Evolutionary conservation across 2,329 filamentous ascomycete genomes (phyloP).

Genomic region (Aspergillus sp.): DNA sequence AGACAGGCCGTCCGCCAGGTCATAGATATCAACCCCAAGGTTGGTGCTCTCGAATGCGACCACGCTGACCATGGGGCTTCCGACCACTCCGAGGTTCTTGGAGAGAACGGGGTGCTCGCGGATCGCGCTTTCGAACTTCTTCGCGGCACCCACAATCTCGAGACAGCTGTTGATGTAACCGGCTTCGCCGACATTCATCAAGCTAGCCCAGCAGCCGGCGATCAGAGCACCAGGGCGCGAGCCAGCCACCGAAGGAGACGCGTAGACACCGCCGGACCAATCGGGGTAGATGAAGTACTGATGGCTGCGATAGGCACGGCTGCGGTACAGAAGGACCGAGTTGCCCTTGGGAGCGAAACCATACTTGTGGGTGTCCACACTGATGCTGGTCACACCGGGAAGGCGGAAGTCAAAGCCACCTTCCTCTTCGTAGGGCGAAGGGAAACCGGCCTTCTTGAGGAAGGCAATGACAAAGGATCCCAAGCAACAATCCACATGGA

Average conservation of each 20-base stretch:
- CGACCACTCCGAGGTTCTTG: conserved; percentile 74
- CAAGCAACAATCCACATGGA: conserved; percentile 97
- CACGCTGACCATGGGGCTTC: conserved; percentile 83
- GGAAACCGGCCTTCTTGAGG: conserved; percentile 87
- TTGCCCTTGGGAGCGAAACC: conserved; percentile 98
- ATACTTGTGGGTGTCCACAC: conserved; percentile 98
- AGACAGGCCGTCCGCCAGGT: conserved; percentile 86
- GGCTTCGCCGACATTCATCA: conserved; percentile 82
- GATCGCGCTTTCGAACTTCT: conserved; percentile 76
- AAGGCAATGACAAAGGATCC: conserved; percentile 93
- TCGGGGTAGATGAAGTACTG: conserved; percentile 96
- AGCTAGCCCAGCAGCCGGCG: conserved; percentile 88
- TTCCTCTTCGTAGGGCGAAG: conserved; percentile 59
- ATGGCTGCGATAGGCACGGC: conserved; percentile 72
- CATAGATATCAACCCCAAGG: conserved; percentile 79
- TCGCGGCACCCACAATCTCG: conserved; percentile 82
- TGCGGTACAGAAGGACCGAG: conserved; percentile 88
- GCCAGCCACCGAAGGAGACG: conserved; percentile 86
- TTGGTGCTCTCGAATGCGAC: conserved; percentile 79
- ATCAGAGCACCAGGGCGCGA: conserved; percentile 91
- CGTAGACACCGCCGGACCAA: conserved; percentile 96
- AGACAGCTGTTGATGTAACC: conserved; percentile 87
- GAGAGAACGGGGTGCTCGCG: conserved; percentile 66
- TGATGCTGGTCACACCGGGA: conserved; percentile 91
- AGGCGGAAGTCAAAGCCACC: conserved; percentile 90